These are phyloP conservation scores for Russula abietina DNA, from an alignment of 768 basidiomycete genomes.

Conservation along the genomic window DNA sequence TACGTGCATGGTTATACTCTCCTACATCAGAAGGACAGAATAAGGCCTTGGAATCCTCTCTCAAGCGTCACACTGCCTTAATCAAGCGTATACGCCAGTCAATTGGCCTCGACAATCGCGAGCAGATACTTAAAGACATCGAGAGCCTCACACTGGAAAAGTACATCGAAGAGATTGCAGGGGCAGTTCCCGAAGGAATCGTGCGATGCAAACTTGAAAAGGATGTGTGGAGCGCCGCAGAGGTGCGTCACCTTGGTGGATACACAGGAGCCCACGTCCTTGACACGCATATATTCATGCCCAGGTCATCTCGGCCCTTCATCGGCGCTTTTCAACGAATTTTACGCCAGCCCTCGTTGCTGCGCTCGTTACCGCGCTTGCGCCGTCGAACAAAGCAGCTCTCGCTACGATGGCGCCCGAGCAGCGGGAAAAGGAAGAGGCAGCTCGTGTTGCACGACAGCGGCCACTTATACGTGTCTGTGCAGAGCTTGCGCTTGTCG, in stretches of 20 bases:
- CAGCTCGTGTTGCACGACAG: conserved; percentile 69
- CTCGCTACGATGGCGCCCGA: conserved; percentile 58
- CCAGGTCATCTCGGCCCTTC: conserved; percentile 83
- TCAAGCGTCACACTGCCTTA: conserved; percentile 93
- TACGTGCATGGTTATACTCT: background rate
- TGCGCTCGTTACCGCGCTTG: conserved; percentile 50
- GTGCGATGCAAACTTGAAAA: conserved; percentile 85
- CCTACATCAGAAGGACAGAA: conserved; percentile 46
- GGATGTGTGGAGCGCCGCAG: conserved; percentile 87
- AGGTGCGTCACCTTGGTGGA: conserved; percentile 47
- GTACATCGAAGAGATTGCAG: conserved; percentile 91
- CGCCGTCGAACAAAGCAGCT: conserved; percentile 51
- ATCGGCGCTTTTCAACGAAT: conserved; percentile 74
- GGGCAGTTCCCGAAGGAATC: conserved; percentile 81
- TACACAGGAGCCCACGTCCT: background rate
- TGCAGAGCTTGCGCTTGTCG: conserved; percentile 85
- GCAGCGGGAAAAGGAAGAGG: conserved; percentile 91
- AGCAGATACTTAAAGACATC: conserved; percentile 89
- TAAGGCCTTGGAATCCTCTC: conserved; percentile 79
- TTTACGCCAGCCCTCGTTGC: conserved; percentile 72
- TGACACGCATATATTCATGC: conserved; percentile 10
- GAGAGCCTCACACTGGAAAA: conserved; percentile 87
- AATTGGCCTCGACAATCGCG: conserved; percentile 72
- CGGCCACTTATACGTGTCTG: conserved; percentile 82
- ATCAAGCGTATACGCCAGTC: conserved; percentile 91